Conservation (phyloP, 345 rosid species). For the Combretum micranthum region DNA sequence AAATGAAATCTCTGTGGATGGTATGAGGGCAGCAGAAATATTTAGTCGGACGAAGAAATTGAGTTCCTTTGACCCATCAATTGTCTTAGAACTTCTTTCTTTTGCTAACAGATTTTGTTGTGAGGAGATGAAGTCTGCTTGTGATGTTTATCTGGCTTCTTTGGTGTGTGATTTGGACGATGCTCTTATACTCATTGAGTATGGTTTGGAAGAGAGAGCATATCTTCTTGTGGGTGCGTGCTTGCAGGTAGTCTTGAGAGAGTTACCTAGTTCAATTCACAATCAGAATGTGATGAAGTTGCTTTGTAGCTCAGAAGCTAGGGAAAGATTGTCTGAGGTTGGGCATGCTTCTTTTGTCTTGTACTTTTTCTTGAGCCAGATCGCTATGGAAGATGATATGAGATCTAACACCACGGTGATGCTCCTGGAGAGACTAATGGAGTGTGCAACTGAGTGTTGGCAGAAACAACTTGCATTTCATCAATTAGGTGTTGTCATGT, state of each 20-base stretch:
- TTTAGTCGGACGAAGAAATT: slow-evolving; percentile 65
- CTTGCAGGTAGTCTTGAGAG: slow-evolving; percentile 77
- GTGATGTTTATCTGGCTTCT: slow-evolving; percentile 65
- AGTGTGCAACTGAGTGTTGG: slow-evolving; percentile 64
- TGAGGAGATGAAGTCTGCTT: slow-evolving; percentile 68
- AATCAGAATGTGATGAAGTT: slow-evolving; percentile 50
- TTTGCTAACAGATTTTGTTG: slow-evolving; percentile 84
- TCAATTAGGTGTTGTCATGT: slow-evolving; percentile 82
- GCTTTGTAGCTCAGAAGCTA: slow-evolving; percentile 56
- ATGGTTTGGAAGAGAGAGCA: slow-evolving; percentile 73
- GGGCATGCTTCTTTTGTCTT: slow-evolving; percentile 81
- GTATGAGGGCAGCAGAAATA: slow-evolving; percentile 62
- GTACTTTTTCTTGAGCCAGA: slow-evolving; percentile 74
- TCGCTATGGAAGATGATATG: slow-evolving; percentile 74
- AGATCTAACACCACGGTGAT: slow-evolving; percentile 82
- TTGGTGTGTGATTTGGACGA: slow-evolving; percentile 50
- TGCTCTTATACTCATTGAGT: slow-evolving; percentile 61
- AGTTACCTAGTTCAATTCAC: slow-evolving; percentile 64
- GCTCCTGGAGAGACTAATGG: slow-evolving; percentile 76
- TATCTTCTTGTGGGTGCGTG: slow-evolving; percentile 81
- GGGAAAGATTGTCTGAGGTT: slow-evolving; percentile 48
- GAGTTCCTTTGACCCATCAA: slow-evolving; percentile 30
- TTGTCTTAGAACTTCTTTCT: slow-evolving; percentile 70
- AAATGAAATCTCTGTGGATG: slow-evolving; percentile 59
- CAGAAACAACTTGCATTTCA: slow-evolving; percentile 83